phyloP scores from a whole-genome alignment of 306 rosid species.

The Lotus japonicus region DNA sequence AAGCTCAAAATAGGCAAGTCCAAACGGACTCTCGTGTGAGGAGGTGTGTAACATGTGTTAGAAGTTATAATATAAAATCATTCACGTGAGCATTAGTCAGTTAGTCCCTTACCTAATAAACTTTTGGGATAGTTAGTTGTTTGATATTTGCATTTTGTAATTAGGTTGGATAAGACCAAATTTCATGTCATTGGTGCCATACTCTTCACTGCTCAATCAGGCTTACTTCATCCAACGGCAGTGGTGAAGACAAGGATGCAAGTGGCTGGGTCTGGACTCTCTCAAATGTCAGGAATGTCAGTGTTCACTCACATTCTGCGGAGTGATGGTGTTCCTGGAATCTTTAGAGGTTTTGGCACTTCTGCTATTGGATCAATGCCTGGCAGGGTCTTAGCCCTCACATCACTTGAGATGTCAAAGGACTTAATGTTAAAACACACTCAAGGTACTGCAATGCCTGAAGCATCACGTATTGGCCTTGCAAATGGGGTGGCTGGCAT shows the following conservation, averaged over 20 bases:
- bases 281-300: constrained; percentile 43
- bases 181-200: constrained; percentile 73
- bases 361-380: constrained; percentile 83
- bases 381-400: constrained; percentile 67
- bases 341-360: constrained; percentile 79
- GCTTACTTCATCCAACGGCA: constrained; percentile 65
- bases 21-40: too few species aligned
- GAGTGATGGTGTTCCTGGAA: constrained; percentile 61
- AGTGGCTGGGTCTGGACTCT: constrained; percentile 47
- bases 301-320: constrained; percentile 51
- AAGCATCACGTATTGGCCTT: constrained; percentile 62
- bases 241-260: constrained; percentile 91
- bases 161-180: constrained; percentile 77
- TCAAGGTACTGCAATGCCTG: constrained; percentile 36
- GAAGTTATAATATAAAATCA: too few species aligned
- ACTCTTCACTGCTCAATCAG: constrained; percentile 71
- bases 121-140: too few species aligned
- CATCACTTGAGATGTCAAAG: constrained; percentile 77
- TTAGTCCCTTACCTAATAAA: too few species aligned
- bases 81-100: too few species aligned
- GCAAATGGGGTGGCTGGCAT: constrained; percentile 77
- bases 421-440: constrained; percentile 56
- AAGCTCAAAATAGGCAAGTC: too few species aligned
- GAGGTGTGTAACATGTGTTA: too few species aligned
- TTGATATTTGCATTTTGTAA: too few species aligned